Conservation (phyloP, 2,329 filamentous ascomycete genomes). For the Paecilomyces dactylethromorphus region DNA sequence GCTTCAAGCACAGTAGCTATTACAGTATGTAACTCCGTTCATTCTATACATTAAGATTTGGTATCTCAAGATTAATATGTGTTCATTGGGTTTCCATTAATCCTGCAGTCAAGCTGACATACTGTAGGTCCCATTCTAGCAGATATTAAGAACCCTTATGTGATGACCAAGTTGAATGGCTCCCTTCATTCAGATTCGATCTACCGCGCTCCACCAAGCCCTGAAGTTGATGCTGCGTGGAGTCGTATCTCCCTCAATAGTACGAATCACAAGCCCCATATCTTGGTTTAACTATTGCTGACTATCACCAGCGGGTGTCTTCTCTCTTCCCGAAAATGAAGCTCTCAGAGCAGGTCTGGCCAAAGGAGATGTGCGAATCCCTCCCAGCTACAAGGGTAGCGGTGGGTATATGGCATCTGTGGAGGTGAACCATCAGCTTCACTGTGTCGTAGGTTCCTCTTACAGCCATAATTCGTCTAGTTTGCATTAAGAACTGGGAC, state of each 20-base stretch:
- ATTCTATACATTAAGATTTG: background rate
- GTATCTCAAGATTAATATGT: no score
- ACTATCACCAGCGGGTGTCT: conserved; percentile 3
- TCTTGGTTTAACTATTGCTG: background rate
- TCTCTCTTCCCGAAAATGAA: conserved; percentile 2
- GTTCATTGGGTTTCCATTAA: no score
- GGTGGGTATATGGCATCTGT: conserved; percentile 9
- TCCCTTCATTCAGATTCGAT: conserved; percentile 2
- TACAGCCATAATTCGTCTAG: background rate
- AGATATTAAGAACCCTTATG: conserved; percentile 3
- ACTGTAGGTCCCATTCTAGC: conserved; percentile 1
- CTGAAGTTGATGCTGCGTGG: conserved; percentile 10
- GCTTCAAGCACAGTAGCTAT: background rate
- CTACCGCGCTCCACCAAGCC: conserved; percentile 4
- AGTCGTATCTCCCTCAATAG: conserved; percentile 2
- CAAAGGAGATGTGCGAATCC: conserved; percentile 4
- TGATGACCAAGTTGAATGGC: conserved; percentile 1
- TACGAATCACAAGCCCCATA: background rate
- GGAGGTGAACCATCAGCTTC: conserved; percentile 9
- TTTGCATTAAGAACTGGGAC: background rate
- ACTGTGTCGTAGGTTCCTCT: conserved; percentile 7
- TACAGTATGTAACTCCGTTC: background rate
- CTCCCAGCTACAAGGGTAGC: conserved; percentile 3
- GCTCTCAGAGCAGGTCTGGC: conserved; percentile 2
- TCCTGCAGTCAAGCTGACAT: background rate